Percentiles rank a stretch among this genome's conserved stretches.
These are phyloP conservation scores for Calamus simplicifolius DNA, from an alignment of 176 grass and related monocot species.

Conservation along the genomic window DNA sequence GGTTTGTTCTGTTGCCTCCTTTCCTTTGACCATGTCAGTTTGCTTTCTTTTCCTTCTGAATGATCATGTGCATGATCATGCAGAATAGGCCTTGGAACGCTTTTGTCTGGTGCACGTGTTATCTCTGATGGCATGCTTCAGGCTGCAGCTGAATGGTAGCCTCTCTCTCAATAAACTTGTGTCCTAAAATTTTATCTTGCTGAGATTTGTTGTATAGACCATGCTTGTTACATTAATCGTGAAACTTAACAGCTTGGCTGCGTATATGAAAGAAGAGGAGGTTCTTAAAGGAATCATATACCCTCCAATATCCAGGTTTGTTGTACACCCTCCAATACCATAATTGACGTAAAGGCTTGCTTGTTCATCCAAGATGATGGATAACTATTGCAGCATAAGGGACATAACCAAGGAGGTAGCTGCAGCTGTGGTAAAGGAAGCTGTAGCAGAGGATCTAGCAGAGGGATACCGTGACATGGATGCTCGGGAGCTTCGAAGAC, in stretches of 20 bases:
- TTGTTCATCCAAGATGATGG: slow-evolving; percentile 5
- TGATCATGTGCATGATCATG: not conserved
- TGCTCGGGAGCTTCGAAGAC: slow-evolving; percentile 69
- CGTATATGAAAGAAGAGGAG: slow-evolving; percentile 94
- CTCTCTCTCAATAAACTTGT: slow-evolving; percentile 7
- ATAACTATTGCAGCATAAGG: slow-evolving; percentile 58
- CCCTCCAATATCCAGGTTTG: slow-evolving; percentile 82
- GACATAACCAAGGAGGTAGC: slow-evolving; percentile 95
- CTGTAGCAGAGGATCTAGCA: slow-evolving; percentile 81
- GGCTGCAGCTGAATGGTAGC: slow-evolving; percentile 82
- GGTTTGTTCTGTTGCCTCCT: slow-evolving; percentile 45
- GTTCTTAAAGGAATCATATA: slow-evolving; percentile 85
- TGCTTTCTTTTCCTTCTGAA: too few relatives aligned
- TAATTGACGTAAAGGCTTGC: not conserved
- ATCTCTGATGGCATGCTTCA: slow-evolving; percentile 97
- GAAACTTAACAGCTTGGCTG: slow-evolving; percentile 60
- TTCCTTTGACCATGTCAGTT: not conserved
- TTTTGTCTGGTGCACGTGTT: slow-evolving; percentile 82
- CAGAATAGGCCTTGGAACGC: slow-evolving; percentile 96
- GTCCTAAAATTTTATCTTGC: too few relatives aligned
- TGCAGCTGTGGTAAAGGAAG: slow-evolving; percentile 83
- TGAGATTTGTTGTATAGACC: not conserved
- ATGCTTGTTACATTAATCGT: slow-evolving; percentile 1
- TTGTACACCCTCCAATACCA: not conserved
- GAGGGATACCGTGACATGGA: slow-evolving; percentile 97